These are phyloP conservation scores for Cruciata laevipes DNA, from an alignment of 257 asterid genomes.

Conservation along the genomic window DNA sequence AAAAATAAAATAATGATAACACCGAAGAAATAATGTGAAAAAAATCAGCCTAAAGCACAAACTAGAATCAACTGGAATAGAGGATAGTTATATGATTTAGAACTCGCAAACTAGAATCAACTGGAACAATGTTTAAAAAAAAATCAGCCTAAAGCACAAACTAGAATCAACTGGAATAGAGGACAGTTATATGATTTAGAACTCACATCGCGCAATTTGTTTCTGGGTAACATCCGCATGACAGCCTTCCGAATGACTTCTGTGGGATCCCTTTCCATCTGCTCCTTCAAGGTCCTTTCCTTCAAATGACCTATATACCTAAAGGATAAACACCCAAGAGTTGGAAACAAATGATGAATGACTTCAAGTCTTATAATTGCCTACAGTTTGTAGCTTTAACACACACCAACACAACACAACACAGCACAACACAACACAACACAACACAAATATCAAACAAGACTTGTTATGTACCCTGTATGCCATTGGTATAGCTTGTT, in stretches of 20 bases:
- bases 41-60: neutral
- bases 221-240: slow-evolving; percentile 90
- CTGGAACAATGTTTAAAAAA: no score
- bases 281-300: slow-evolving; percentile 94
- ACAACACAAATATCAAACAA: slow-evolving; percentile 6
- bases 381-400: neutral
- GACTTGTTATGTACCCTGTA: slow-evolving; percentile 53
- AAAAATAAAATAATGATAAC: neutral
- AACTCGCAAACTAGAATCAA: no score
- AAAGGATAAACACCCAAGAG: slow-evolving; percentile 6
- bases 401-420: slow-evolving; percentile 7
- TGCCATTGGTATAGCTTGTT: slow-evolving; percentile 92
- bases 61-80: neutral
- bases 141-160: neutral
- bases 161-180: neutral
- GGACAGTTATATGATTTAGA: slow-evolving; percentile 5
- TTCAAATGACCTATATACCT: slow-evolving; percentile 91
- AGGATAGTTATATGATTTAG: slow-evolving; percentile 4
- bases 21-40: neutral
- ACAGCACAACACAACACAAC: no score
- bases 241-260: slow-evolving; percentile 98
- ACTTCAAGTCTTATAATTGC: neutral
- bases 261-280: slow-evolving; percentile 95
- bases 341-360: neutral
- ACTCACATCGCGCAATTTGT: slow-evolving; percentile 93